These are phyloP conservation scores for Obelidium mucronatum DNA, from an alignment of 192 early-diverging fungal genomes.

Conservation along the genomic window DNA sequence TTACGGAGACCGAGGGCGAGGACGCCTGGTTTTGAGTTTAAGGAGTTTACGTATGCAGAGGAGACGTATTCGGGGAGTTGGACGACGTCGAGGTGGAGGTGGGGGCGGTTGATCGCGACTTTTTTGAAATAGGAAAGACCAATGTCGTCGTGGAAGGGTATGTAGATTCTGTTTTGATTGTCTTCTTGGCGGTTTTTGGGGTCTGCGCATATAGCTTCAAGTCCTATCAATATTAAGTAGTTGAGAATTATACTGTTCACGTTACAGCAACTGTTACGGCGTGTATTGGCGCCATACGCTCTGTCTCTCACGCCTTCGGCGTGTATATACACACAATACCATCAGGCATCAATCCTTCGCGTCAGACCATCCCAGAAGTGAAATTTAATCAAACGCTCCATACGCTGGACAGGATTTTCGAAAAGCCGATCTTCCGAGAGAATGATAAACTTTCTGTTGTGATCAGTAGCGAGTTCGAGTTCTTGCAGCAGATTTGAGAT, in stretches of 20 bases:
- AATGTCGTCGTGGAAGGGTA: conserved; percentile 82
- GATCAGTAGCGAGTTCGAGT: conserved; percentile 87
- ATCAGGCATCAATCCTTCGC: conserved; percentile 62
- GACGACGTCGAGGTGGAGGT: conserved; percentile 81
- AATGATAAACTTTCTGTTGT: conserved; percentile 86
- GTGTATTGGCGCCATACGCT: too few species aligned
- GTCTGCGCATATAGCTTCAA: conserved; percentile 91
- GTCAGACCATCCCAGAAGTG: conserved; percentile 98
- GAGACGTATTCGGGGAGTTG: conserved; percentile 86
- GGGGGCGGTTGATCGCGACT: conserved; percentile 59
- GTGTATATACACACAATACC: too few species aligned
- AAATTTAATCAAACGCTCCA: conserved; percentile 88
- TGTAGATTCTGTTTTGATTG: conserved; percentile 87
- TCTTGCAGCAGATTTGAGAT: conserved; percentile 96
- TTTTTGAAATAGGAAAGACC: conserved; percentile 82
- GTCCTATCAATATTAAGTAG: conserved; percentile 69
- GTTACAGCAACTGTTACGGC: neutral
- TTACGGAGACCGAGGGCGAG: conserved; percentile 77
- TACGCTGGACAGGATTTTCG: conserved; percentile 92
- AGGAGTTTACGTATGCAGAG: conserved; percentile 87
- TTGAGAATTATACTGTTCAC: neutral
- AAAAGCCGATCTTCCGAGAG: conserved; percentile 88
- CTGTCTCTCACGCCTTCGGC: too few species aligned
- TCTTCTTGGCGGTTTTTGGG: conserved; percentile 86
- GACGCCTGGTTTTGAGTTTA: conserved; percentile 91